Conservation (phyloP, 2,329 filamentous ascomycete genomes). For the Annulohypoxylon truncatum region DNA sequence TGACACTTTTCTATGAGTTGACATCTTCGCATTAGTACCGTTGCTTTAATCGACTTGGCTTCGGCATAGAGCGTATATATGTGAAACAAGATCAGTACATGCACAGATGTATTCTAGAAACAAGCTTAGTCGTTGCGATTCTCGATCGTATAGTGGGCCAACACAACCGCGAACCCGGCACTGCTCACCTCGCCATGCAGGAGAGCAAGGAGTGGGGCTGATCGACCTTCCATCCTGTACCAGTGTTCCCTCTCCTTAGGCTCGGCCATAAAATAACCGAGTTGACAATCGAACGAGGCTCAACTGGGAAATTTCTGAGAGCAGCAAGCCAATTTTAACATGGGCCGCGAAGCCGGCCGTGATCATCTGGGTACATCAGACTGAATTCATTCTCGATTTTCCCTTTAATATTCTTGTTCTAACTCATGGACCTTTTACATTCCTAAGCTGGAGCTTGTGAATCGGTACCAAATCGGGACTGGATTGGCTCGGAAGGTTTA, state of each 20-base stretch:
- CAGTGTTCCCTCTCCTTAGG: constrained; percentile 42
- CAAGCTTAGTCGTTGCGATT: constrained; percentile 32
- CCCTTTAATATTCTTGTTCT: background rate
- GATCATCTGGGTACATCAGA: constrained; percentile 65
- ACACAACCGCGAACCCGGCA: constrained; percentile 33
- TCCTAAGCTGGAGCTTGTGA: constrained; percentile 1
- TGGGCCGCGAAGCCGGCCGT: constrained; percentile 61
- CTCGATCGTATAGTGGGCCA: constrained; percentile 32
- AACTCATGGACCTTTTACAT: constrained; percentile 6
- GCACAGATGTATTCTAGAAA: constrained; percentile 39
- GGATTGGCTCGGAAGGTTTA: constrained; percentile 37
- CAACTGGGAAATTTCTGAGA: constrained; percentile 56
- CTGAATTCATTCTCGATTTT: constrained; percentile 2
- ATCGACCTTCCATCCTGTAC: constrained; percentile 36
- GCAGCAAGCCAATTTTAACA: constrained; percentile 60
- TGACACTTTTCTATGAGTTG: constrained; percentile 14
- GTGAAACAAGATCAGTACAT: constrained; percentile 30
- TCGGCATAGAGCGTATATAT: constrained; percentile 28
- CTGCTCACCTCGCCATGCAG: constrained; percentile 31
- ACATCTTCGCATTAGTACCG: constrained; percentile 32
- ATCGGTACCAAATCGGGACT: constrained; percentile 28
- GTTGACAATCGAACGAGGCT: background rate
- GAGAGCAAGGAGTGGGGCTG: constrained; percentile 41
- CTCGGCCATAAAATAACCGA: constrained; percentile 20
- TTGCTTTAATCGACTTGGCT: constrained; percentile 38